Evolutionary conservation across 2,329 filamentous ascomycete species (phyloP).

Genomic region (Fusarium oxysporum): DNA sequence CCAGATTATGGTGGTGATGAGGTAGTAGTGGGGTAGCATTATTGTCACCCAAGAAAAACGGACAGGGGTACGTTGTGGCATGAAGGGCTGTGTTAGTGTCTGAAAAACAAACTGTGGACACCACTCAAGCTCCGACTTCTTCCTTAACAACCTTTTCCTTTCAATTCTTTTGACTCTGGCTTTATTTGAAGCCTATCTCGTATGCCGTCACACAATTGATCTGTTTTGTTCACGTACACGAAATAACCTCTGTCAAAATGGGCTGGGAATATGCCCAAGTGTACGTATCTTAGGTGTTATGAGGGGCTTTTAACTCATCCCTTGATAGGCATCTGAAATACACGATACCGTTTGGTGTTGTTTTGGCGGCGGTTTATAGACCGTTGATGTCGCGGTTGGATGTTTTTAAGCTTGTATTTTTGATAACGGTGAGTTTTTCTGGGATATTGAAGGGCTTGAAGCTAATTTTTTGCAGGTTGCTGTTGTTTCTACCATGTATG

Average conservation of each 20-base stretch:
- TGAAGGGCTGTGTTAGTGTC: conserved; percentile 2
- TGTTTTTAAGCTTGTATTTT: conserved; percentile 30
- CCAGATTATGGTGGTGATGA: background rate
- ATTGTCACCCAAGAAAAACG: background rate
- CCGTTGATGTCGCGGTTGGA: conserved; percentile 37
- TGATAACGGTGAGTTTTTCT: conserved; percentile 21
- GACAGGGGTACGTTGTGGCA: conserved; percentile 1
- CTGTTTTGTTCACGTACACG: background rate
- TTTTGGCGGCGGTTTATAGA: conserved; percentile 20
- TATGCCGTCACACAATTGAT: background rate
- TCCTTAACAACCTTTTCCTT: background rate
- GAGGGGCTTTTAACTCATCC: background rate
- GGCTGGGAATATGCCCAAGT: conserved; percentile 42
- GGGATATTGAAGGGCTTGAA: accelerated
- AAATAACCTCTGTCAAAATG: conserved; percentile 33
- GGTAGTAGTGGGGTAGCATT: background rate
- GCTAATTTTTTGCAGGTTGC: conserved; percentile 52
- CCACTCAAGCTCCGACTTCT: background rate
- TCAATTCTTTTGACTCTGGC: background rate
- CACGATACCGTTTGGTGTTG: conserved; percentile 37
- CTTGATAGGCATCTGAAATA: conserved; percentile 37
- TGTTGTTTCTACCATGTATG: conserved; percentile 70
- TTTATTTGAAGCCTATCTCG: background rate
- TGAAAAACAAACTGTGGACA: conserved; percentile 7
- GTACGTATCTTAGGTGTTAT: conserved; percentile 17